Evolutionary conservation across 345 rosid species (phyloP).

Genomic region (Schrenkiella parvula): DNA sequence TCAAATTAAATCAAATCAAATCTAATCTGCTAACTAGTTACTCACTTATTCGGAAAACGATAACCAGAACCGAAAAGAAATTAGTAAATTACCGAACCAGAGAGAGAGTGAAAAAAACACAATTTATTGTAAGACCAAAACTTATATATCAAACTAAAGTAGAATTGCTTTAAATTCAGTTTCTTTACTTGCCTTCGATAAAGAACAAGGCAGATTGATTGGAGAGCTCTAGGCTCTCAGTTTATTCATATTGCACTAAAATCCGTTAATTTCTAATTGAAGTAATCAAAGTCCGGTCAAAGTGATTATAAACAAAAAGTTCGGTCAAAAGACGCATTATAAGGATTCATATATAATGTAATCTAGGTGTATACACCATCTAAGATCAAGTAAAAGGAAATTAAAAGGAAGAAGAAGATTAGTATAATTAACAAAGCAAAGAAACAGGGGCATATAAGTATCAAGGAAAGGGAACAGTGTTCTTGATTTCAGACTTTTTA

Average conservation of each 20-base stretch:
- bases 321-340: conserved; percentile 28
- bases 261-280: conserved; percentile 16
- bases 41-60: neutral
- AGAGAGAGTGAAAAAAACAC: neutral
- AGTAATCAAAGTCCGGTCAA: conserved; percentile 30
- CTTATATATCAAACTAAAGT: neutral
- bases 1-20: neutral
- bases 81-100: neutral
- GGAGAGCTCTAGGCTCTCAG: conserved; percentile 2
- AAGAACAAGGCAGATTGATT: neutral
- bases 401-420: neutral
- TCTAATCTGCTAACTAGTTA: neutral
- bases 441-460: conserved; percentile 30
- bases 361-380: conserved; percentile 10
- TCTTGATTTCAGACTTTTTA: conserved; percentile 32
- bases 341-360: conserved; percentile 7
- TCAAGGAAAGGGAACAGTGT: conserved; percentile 32
- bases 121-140: neutral
- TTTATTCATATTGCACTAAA: neutral
- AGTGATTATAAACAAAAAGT: conserved; percentile 4
- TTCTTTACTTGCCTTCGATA: neutral
- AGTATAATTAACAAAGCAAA: conserved; percentile 1
- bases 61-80: neutral
- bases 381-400: neutral
- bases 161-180: neutral